Evolutionary conservation across 306 rosid genomes (phyloP).

Genomic region (Clitoria ternatea): DNA sequence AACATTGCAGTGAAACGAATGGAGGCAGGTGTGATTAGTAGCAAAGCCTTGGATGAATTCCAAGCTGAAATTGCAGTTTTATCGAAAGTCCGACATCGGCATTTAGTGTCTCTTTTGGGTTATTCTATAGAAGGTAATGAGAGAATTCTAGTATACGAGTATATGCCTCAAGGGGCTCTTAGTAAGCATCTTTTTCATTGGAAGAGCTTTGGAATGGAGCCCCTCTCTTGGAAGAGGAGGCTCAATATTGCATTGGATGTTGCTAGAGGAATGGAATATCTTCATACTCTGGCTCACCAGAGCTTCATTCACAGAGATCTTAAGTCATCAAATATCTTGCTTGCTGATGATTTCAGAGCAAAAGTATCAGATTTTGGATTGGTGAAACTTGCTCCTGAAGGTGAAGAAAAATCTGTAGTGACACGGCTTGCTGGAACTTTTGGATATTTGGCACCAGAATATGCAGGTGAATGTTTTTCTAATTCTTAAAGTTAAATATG

Average conservation of each 20-base stretch:
- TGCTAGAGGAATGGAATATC: conserved; percentile 98
- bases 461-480: conserved; percentile 64
- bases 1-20: conserved; percentile 91
- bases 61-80: conserved; percentile 94
- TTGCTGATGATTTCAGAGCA: conserved; percentile 83
- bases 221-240: conserved; percentile 97
- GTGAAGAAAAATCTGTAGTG: conserved; percentile 75
- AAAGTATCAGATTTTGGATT: conserved; percentile 94
- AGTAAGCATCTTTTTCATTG: conserved; percentile 94
- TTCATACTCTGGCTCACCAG: conserved; percentile 82
- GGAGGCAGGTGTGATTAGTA: conserved; percentile 78
- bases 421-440: conserved; percentile 97
- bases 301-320: conserved; percentile 99
- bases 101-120: conserved; percentile 89
- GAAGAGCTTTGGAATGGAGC: conserved; percentile 67
- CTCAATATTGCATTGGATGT: conserved; percentile 94
- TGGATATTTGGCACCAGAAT: conserved; percentile 98
- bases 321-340: conserved; percentile 88
- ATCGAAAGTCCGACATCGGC: conserved; percentile 95
- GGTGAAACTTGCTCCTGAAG: conserved; percentile 97
- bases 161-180: conserved; percentile 98
- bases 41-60: conserved; percentile 90
- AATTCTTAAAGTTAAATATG: background rate
- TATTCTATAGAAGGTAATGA: conserved; percentile 73
- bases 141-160: conserved; percentile 87